Percentiles rank a stretch among this genome's conserved stretches.
phyloP scores from a whole-genome alignment of 2,329 filamentous ascomycete species.

The Orbilia ellipsospora region DNA sequence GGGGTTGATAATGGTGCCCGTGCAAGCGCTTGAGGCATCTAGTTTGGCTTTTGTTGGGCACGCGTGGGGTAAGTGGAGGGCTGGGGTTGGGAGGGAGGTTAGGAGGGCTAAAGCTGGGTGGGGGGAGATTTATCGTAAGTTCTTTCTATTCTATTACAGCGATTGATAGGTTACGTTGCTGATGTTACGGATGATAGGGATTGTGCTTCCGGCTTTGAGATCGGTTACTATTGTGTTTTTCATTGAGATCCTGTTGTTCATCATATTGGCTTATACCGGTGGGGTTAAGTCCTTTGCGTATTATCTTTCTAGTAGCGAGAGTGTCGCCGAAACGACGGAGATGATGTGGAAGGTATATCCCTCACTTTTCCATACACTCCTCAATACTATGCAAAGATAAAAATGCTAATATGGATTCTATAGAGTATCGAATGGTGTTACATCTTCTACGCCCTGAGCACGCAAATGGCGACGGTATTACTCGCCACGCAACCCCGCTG shows the following conservation, averaged over 20 bases:
- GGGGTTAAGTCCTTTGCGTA: constrained; percentile 72
- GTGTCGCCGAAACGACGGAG: constrained; percentile 71
- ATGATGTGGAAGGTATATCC: constrained; percentile 71
- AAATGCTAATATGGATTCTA: constrained; percentile 3
- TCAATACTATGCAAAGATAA: not conserved
- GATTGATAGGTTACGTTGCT: too few relatives aligned
- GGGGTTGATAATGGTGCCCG: constrained; percentile 79
- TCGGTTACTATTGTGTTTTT: constrained; percentile 68
- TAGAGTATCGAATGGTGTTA: constrained; percentile 74
- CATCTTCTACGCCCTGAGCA: constrained; percentile 74
- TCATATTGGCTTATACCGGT: constrained; percentile 70
- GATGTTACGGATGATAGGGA: constrained; percentile 59
- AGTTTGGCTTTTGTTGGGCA: constrained; percentile 75
- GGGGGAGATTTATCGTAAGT: constrained; percentile 61
- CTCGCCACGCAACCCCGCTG: constrained; percentile 73
- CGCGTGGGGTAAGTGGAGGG: constrained; percentile 70
- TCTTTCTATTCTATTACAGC: too few relatives aligned
- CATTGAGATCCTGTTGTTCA: constrained; percentile 72
- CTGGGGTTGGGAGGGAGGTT: constrained; percentile 59
- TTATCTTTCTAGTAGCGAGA: constrained; percentile 70
- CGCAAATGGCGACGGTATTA: constrained; percentile 73
- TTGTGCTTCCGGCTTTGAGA: constrained; percentile 68
- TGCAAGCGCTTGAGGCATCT: constrained; percentile 74
- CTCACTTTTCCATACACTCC: too few relatives aligned
- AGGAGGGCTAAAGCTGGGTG: constrained; percentile 60